phyloP scores from a whole-genome alignment of 78 protist species.

The Anaeramoeba flamelloides region DNA sequence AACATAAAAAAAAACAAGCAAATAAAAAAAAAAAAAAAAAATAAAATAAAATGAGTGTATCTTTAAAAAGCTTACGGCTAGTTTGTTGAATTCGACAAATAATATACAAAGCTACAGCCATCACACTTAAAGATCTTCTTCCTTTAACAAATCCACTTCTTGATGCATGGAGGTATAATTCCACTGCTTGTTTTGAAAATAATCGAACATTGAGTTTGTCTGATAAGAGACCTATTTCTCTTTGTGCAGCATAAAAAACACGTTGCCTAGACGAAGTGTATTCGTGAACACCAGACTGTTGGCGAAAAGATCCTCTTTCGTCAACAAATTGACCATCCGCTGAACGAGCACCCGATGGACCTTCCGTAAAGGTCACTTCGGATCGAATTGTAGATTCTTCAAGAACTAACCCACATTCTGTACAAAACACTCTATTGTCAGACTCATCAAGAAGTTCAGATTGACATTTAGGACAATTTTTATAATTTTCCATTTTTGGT shows the following conservation, averaged over 20 bases:
- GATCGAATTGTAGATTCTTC: not conserved
- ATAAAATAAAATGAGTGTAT: too few species aligned
- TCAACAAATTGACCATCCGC: not conserved
- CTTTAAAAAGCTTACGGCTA: not conserved
- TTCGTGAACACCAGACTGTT: too few species aligned
- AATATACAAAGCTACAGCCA: not conserved
- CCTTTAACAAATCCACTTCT: not conserved
- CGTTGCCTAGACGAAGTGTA: not conserved
- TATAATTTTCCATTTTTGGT: not conserved
- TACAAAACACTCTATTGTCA: not conserved
- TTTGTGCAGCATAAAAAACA: not conserved
- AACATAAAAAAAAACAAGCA: too few species aligned
- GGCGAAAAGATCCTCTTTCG: too few species aligned
- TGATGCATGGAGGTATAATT: not conserved
- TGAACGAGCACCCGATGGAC: not conserved
- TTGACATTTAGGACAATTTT: not conserved
- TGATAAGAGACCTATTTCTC: not conserved
- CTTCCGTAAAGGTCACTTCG: not conserved
- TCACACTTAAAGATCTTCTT: not conserved
- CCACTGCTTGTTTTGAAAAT: not conserved
- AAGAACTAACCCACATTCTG: not conserved
- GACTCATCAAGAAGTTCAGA: not conserved
- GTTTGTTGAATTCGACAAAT: not conserved
- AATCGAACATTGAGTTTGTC: not conserved
- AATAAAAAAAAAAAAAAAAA: too few species aligned